Percentiles rank a stretch among this genome's conserved stretches.
Evolutionary conservation across 2,329 filamentous ascomycete genomes (phyloP).

Genomic region (Byssothecium circinans): DNA sequence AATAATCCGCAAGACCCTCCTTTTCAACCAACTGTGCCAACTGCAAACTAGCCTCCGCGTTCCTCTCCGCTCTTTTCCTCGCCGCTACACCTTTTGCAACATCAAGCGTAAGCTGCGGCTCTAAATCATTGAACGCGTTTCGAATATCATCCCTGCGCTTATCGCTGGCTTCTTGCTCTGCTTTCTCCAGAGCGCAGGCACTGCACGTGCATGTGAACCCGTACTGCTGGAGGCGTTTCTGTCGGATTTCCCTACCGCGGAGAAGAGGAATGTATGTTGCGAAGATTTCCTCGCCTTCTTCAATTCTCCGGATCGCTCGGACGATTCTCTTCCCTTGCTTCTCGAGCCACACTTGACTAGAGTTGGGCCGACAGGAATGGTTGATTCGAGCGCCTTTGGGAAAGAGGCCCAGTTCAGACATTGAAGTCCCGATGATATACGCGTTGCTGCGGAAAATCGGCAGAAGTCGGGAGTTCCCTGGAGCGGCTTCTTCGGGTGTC

Average conservation of each 20-base stretch:
- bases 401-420: constrained; percentile 30
- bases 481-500: constrained; percentile 16
- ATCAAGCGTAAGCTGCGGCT: constrained; percentile 26
- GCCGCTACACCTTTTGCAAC: constrained; percentile 23
- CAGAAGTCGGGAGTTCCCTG: constrained; percentile 22
- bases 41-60: constrained; percentile 30
- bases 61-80: constrained; percentile 25
- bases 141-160: constrained; percentile 29
- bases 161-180: constrained; percentile 26
- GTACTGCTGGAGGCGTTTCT: constrained; percentile 37
- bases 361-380: constrained; percentile 41
- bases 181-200: constrained; percentile 36
- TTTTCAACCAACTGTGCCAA: constrained; percentile 36
- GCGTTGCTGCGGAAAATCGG: constrained; percentile 42
- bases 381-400: constrained; percentile 43
- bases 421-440: constrained; percentile 33
- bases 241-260: constrained; percentile 29
- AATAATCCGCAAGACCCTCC: constrained; percentile 40
- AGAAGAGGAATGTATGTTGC: constrained; percentile 45
- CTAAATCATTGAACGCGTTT: constrained; percentile 30
- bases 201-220: constrained; percentile 43
- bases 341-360: constrained; percentile 43
- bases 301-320: constrained; percentile 41
- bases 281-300: constrained; percentile 45
- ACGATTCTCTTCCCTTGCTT: constrained; percentile 34